Evolutionary conservation across 202 grass and related monocot species (phyloP), one percentile per base, ranked within the genome.

Genomic region (Bolboschoenoplectus hybrid): DNA sequence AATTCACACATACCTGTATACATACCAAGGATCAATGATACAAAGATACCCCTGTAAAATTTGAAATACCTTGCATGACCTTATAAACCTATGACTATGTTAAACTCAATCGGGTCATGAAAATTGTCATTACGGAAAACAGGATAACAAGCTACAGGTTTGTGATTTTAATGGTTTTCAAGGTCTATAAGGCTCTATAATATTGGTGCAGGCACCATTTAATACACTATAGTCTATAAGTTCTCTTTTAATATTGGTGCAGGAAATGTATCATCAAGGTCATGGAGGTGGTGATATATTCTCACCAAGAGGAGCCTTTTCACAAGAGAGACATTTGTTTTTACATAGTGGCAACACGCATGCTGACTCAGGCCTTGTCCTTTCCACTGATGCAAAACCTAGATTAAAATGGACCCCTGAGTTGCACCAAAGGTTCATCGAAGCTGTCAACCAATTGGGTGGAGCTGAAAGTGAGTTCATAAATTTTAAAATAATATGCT

Each of bases 351-450:
- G 89, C 87, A 93, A 87, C 89, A 56, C 81, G 3, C 88, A 93
- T 88, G 97, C 92, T 86, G 92, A 99, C 85, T 94, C 93, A 67
- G 92, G 92, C 45, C 87, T 99, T 67, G 92, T 99, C 90, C 97
- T 99, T 73, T 99, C 93, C 10, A 99, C 97, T 20, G 93, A 99
- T 46, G 97, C 91, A 19, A 99, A 99, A 88, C 97, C 97, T 85
- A 92, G 97, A 83, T 71, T 99, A 41, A 99, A 99, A 90, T 99
- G 97, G 97, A 99, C 92, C 50, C 92, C 97, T 5, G 97, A 97
- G 89, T 89, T 99, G 87, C 97, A 99, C 85, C 91, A 97, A 83
- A 83, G 93, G 67, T 99, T 99, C 83, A 93, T 97, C 80, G 97
- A 99, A 85, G 92, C 97, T 36, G 93, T 99, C 61, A 94, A 99